Evolutionary conservation across 2,329 filamentous ascomycete species (phyloP), one percentile per base, ranked within the genome.

Genomic region (Fusarium floridanum): DNA sequence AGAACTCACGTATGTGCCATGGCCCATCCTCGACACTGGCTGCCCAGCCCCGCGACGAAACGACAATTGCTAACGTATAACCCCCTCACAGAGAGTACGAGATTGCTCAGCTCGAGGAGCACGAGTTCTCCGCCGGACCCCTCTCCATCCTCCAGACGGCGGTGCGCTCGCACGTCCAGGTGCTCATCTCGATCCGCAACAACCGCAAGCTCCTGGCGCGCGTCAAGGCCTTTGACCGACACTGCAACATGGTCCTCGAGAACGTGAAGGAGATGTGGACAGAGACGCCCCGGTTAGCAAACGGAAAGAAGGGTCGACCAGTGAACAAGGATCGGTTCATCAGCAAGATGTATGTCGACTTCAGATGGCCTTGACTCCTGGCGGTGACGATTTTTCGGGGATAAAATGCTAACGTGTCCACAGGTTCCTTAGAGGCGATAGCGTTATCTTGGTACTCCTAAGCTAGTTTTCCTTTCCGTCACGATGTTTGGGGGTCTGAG

Each of bases 291-390:
- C 88, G 91, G 71, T 89, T 94, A 80, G 91, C 93, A 24, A 93
- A 92, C 76, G 96, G 96, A 76, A 97, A 96, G 88, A 95, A 95
- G 86, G 95, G 95, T 66, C 88, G 93, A 80, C 92, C 93, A 53
- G 94, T 98, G 73, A 99, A 99, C 87, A 98, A 98, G 91, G 97
- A 99, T 85, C 89, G 97, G 48, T 98, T 98, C 85, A 97, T 98
- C 81, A 97, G 94, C 89, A 98, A 98, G 88, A 96, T 98, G 95
- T 95, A 83, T 77, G 91, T 89, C n/a, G 14, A 39, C 41, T 48
- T 27, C 12, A 41, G 12, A 27, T 36, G 24, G 12, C 24, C 4
- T 61, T 48, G 39, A 36, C 48, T 43, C 37, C 57, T 68, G 55
- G 70, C 72, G 70, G 73, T 71, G 63, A 68, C 60, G 39, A 29